Evolutionary conservation across 2,329 filamentous ascomycete species (phyloP).

Genomic region (Parascedosporium putredinis): DNA sequence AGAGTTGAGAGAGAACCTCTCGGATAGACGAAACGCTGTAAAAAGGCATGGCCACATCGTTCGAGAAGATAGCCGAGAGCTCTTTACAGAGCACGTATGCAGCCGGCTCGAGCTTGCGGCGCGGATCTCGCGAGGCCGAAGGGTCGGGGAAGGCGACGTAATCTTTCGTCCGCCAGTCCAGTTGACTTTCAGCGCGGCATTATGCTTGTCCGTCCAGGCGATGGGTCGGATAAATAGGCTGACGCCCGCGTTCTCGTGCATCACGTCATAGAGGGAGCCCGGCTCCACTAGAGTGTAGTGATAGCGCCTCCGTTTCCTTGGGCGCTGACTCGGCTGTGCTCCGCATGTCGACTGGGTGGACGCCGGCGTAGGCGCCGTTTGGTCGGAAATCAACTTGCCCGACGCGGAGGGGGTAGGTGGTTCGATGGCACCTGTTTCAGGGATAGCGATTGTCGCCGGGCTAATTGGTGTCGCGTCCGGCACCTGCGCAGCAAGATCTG

Average conservation of each 20-base stretch:
- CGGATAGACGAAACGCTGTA: slow-evolving; percentile 30
- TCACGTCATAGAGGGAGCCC: slow-evolving; percentile 41
- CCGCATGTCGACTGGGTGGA: not conserved
- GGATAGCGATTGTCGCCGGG: no score
- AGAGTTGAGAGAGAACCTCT: slow-evolving; percentile 34
- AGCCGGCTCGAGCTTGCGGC: not conserved
- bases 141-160: slow-evolving; percentile 25
- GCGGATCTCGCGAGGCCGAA: slow-evolving; percentile 27
- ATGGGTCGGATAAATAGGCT: slow-evolving; percentile 42
- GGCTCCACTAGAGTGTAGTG: slow-evolving; percentile 9
- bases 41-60: slow-evolving; percentile 22
- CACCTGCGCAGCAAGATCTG: no score
- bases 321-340: not conserved
- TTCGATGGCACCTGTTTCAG: no score
- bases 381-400: not conserved
- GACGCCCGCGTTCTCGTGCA: slow-evolving; percentile 35
- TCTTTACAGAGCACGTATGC: slow-evolving; percentile 31
- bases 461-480: no score
- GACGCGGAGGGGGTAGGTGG: not conserved
- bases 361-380: not conserved
- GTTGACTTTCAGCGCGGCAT: slow-evolving; percentile 32
- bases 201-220: slow-evolving; percentile 44
- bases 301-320: not conserved
- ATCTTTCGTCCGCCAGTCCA: slow-evolving; percentile 34
- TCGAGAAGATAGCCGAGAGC: slow-evolving; percentile 31